phyloP scores from a whole-genome alignment of 2,329 filamentous ascomycete genomes.

The Metarhizium brunneum region DNA sequence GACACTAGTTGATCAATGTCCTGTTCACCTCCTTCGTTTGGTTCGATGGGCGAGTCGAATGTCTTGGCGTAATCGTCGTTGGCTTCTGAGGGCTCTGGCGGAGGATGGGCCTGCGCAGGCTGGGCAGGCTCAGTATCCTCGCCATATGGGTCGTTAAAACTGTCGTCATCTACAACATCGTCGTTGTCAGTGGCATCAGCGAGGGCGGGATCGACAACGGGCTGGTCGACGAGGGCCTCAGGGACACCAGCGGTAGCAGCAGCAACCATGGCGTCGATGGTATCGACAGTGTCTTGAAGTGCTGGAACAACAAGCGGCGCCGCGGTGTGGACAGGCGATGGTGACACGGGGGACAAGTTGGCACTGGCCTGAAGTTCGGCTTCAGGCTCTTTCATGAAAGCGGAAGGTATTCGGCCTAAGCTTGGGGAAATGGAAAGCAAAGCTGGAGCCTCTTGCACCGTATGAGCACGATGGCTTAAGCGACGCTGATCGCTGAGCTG shows the following conservation, averaged over 20 bases:
- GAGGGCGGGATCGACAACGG: conserved; percentile 13
- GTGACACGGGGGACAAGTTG: conserved; percentile 43
- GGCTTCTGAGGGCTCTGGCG: conserved; percentile 22
- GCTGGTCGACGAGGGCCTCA: conserved; percentile 17
- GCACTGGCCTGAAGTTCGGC: conserved; percentile 42
- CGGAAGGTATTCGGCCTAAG: conserved; percentile 5
- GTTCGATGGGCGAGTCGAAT: conserved; percentile 37
- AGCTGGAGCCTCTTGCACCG: background rate
- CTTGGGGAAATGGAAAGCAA: conserved; percentile 6
- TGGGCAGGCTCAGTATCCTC: conserved; percentile 23
- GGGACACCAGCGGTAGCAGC: conserved; percentile 18
- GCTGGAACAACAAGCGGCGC: conserved; percentile 37
- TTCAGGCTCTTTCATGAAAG: conserved; percentile 37
- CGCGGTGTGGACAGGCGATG: conserved; percentile 36
- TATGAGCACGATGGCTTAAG: background rate
- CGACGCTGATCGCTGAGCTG: background rate
- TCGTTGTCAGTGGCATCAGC: conserved; percentile 25
- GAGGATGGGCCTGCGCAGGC: conserved; percentile 13
- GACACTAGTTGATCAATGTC: conserved; percentile 32
- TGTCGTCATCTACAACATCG: conserved; percentile 35
- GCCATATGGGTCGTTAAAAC: conserved; percentile 38
- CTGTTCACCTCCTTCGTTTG: conserved; percentile 26
- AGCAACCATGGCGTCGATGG: conserved; percentile 36
- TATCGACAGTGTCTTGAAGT: conserved; percentile 44
- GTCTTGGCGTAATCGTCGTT: conserved; percentile 43